Evolutionary conservation across 2,329 filamentous ascomycete genomes (phyloP).

Genomic region (Botryotinia calthae): DNA sequence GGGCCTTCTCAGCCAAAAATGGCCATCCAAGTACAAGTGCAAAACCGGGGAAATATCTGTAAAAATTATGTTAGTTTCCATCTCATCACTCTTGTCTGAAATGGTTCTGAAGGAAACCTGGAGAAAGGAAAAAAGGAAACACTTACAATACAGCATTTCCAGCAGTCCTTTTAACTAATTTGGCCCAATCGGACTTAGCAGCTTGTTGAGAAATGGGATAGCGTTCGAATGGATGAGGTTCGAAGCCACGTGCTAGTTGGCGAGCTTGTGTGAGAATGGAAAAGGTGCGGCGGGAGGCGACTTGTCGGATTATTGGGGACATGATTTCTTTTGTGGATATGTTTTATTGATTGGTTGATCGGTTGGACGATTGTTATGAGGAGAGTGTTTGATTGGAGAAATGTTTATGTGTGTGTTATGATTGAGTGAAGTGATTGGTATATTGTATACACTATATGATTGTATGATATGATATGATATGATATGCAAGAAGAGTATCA

Average conservation of each 20-base stretch:
- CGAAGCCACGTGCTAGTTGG: slow-evolving; percentile 14
- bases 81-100: not conserved
- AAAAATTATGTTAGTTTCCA: not conserved
- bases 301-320: slow-evolving; percentile 17
- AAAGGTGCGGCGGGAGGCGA: slow-evolving; percentile 15
- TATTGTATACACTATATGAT: not conserved
- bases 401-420: not conserved
- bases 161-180: not conserved
- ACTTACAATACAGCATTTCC: slow-evolving; percentile 18
- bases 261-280: slow-evolving; percentile 11
- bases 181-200: slow-evolving; percentile 8
- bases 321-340: not conserved
- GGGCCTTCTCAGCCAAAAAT: slow-evolving; percentile 14
- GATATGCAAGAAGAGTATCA: not conserved
- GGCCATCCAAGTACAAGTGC: slow-evolving; percentile 20
- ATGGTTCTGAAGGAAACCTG: fast-evolving
- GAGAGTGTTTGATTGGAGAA: not conserved
- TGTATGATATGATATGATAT: not conserved
- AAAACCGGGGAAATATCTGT: slow-evolving; percentile 19
- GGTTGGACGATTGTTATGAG: not conserved
- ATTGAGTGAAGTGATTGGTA: slow-evolving; percentile 6
- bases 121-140: too few species aligned
- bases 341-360: not conserved
- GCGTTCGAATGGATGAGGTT: slow-evolving; percentile 19
- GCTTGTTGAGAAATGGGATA: slow-evolving; percentile 9